Evolutionary conservation across 1,284 basidiomycete genomes (phyloP).

Genomic region (Fomitopsis betulina): DNA sequence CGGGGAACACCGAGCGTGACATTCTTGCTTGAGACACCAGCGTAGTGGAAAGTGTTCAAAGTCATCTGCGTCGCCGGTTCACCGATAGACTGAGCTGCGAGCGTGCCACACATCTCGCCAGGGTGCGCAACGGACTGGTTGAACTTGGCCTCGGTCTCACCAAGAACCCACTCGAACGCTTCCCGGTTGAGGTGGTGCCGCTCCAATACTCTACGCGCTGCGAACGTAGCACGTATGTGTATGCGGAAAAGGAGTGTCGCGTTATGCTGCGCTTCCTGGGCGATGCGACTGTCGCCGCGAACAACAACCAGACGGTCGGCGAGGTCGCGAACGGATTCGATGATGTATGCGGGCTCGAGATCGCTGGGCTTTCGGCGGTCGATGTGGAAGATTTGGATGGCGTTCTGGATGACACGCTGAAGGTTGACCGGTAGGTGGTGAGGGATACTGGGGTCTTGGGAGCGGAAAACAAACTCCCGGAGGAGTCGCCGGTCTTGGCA

Average conservation of each 20-base stretch:
- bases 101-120: slow-evolving; percentile 98
- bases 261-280: slow-evolving; percentile 79
- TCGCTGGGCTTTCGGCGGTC: slow-evolving; percentile 92
- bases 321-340: slow-evolving; percentile 74
- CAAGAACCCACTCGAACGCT: slow-evolving; percentile 97
- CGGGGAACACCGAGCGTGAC: slow-evolving; percentile 98
- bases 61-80: slow-evolving; percentile 99
- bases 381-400: slow-evolving; percentile 96
- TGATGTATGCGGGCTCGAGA: slow-evolving; percentile 84
- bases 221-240: slow-evolving; percentile 86
- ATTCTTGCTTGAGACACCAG: slow-evolving; percentile 97
- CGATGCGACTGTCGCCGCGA: slow-evolving; percentile 79
- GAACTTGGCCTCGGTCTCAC: slow-evolving; percentile 95
- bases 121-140: slow-evolving; percentile 89
- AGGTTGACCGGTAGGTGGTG: slow-evolving; percentile 93
- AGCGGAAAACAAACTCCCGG: slow-evolving; percentile 83
- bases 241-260: slow-evolving; percentile 93
- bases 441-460: slow-evolving; percentile 66
- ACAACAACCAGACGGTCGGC: slow-evolving; percentile 77
- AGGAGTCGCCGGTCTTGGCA: slow-evolving; percentile 73
- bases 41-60: slow-evolving; percentile 97
- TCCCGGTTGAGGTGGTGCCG: slow-evolving; percentile 83
- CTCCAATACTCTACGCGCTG: slow-evolving; percentile 81
- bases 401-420: slow-evolving; percentile 92
- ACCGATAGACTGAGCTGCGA: slow-evolving; percentile 98